A percentile compares a stretch with the other conserved stretches of the same genome.
Evolutionary conservation across 2,329 filamentous ascomycete genomes (phyloP).

Genomic region (Furcasterigmium sp.): DNA sequence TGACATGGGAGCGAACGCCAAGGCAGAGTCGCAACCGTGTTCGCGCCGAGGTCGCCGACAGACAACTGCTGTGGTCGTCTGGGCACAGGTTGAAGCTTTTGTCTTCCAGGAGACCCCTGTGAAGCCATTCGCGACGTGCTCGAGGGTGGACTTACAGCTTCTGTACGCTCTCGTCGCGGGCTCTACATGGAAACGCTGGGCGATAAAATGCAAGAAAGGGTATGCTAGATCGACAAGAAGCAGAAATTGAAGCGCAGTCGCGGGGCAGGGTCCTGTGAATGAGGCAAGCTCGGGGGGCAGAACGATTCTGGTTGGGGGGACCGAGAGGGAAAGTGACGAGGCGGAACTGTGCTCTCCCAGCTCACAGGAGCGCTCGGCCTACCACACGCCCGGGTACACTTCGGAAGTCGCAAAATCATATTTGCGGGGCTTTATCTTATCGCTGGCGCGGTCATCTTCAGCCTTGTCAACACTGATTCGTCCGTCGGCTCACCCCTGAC

Average conservation of each 20-base stretch:
- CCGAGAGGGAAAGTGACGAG: constrained; percentile 3
- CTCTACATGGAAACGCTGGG: constrained; percentile 5
- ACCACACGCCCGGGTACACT: not conserved
- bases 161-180: not conserved
- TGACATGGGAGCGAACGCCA: not conserved
- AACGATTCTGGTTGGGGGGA: not conserved
- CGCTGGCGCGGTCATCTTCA: not conserved
- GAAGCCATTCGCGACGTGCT: not conserved
- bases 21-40: too few relatives aligned
- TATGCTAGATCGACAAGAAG: too few relatives aligned
- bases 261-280: not conserved
- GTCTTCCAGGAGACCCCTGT: not conserved
- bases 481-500: too few relatives aligned
- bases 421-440: constrained; percentile 1
- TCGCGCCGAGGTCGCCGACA: too few relatives aligned
- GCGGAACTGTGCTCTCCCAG: not conserved
- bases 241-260: not conserved
- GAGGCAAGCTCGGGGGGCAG: constrained; percentile 2
- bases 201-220: not conserved
- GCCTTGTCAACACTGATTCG: too few relatives aligned
- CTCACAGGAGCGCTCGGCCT: not conserved
- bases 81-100: not conserved
- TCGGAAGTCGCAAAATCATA: constrained; percentile 1
- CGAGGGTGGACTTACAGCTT: not conserved
- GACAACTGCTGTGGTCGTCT: too few relatives aligned